These are phyloP conservation scores for Fusarium fujikuroi DNA, from an alignment of 2,329 filamentous ascomycete genomes.

Conservation along the genomic window DNA sequence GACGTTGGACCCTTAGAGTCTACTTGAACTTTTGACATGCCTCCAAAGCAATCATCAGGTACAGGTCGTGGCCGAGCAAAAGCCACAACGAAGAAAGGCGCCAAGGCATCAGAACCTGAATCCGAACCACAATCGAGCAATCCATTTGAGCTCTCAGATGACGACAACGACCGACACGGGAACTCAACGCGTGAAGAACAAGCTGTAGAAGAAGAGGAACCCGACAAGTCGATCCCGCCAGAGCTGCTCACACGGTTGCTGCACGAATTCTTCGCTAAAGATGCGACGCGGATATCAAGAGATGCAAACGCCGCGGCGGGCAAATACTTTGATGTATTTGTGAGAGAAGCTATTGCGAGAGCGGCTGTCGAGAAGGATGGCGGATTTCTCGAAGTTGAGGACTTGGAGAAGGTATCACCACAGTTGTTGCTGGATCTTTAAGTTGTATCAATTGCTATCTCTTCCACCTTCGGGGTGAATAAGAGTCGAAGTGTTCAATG, in stretches of 20 bases:
- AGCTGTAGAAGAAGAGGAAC: conserved; percentile 46
- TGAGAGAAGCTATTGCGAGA: conserved; percentile 86
- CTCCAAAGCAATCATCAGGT: conserved; percentile 54
- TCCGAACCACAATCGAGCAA: conserved; percentile 47
- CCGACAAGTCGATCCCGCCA: conserved; percentile 69
- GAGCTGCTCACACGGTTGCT: conserved; percentile 81
- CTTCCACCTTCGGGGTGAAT: neutral
- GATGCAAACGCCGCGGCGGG: conserved; percentile 81
- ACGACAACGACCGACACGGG: conserved; percentile 28
- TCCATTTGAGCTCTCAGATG: conserved; percentile 52
- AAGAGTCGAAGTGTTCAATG: neutral
- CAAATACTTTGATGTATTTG: conserved; percentile 91
- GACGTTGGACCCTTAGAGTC: neutral
- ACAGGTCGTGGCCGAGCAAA: conserved; percentile 52
- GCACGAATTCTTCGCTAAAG: conserved; percentile 80
- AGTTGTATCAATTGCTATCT: neutral
- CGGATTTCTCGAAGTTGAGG: conserved; percentile 85
- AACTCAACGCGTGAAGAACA: conserved; percentile 40
- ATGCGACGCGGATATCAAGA: conserved; percentile 77
- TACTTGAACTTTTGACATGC: conserved; percentile 48
- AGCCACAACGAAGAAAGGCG: conserved; percentile 39
- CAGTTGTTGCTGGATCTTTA: conserved; percentile 89
- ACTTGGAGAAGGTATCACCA: conserved; percentile 87
- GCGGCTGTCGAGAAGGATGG: conserved; percentile 76
- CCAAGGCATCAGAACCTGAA: conserved; percentile 35